These are phyloP conservation scores for Neonectria coccinea DNA, from an alignment of 2,329 filamentous ascomycete genomes.

Conservation along the genomic window DNA sequence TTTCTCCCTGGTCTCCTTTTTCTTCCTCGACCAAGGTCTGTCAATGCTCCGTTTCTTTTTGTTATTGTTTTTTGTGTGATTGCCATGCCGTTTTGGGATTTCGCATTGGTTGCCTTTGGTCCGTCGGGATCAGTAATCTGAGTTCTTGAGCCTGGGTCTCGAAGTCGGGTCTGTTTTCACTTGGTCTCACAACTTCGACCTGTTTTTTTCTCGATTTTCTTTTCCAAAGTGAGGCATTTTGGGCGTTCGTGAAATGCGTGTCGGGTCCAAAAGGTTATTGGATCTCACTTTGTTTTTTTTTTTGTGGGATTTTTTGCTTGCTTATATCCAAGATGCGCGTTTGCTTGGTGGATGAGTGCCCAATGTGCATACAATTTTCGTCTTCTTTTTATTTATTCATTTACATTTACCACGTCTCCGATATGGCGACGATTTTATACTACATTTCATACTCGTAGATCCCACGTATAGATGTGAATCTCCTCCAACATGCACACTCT, in stretches of 20 bases:
- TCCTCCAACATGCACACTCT: background rate
- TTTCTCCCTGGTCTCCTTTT: conserved; percentile 6
- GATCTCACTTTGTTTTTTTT: background rate
- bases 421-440: too few species aligned
- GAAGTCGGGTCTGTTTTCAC: conserved; percentile 9
- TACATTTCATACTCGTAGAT: background rate
- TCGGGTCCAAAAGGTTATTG: too few species aligned
- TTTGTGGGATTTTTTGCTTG: too few species aligned
- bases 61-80: conserved; percentile 14
- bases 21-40: background rate
- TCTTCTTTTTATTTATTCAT: too few species aligned
- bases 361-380: background rate
- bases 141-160: background rate
- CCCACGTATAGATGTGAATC: background rate
- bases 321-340: too few species aligned
- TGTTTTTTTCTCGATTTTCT: conserved; percentile 24
- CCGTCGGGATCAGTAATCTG: background rate
- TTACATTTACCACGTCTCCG: background rate
- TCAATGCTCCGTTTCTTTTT: background rate
- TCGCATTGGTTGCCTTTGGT: background rate
- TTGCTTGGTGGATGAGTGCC: background rate
- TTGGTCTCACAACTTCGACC: conserved; percentile 10
- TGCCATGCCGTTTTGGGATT: conserved; percentile 14
- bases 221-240: conserved; percentile 12
- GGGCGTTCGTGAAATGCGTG: too few species aligned